phyloP scores from a whole-genome alignment of 2,329 filamentous ascomycete genomes.

The Botrytis fabae region DNA sequence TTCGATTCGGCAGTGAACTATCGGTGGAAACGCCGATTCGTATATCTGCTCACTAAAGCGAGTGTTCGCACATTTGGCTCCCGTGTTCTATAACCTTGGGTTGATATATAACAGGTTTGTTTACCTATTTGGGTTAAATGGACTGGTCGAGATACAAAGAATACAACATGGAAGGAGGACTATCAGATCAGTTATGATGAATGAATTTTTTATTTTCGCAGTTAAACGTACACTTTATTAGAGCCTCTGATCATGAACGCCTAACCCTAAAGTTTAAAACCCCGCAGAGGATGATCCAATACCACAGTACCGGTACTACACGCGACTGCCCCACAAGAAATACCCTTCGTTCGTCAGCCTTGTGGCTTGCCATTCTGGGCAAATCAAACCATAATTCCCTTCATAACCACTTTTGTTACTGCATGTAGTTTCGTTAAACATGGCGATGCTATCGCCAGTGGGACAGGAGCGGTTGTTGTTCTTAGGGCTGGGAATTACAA shows the following conservation, averaged over 20 bases:
- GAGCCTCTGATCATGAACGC: background rate
- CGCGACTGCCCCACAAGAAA: background rate
- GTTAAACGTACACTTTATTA: background rate
- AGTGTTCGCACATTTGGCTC: background rate
- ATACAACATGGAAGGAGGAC: background rate
- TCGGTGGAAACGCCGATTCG: background rate
- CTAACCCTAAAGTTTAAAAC: background rate
- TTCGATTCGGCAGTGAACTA: background rate
- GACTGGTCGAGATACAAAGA: background rate
- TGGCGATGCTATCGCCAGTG: conserved; percentile 38
- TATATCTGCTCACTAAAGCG: background rate
- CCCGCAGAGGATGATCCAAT: conserved; percentile 10
- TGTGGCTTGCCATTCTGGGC: background rate
- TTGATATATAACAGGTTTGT: background rate
- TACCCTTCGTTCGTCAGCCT: conserved; percentile 11
- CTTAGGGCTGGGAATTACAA: conserved; percentile 48
- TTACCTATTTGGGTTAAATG: background rate
- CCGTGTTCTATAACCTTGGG: background rate
- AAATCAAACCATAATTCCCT: background rate
- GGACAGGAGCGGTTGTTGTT: conserved; percentile 36
- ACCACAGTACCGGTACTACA: background rate
- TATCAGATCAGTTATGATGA: background rate
- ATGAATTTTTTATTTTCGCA: background rate
- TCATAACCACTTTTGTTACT: conserved; percentile 15
- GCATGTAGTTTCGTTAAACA: conserved; percentile 33